These are phyloP conservation scores for Echium plantagineum DNA, from an alignment of 257 asterid genomes.

Conservation along the genomic window DNA sequence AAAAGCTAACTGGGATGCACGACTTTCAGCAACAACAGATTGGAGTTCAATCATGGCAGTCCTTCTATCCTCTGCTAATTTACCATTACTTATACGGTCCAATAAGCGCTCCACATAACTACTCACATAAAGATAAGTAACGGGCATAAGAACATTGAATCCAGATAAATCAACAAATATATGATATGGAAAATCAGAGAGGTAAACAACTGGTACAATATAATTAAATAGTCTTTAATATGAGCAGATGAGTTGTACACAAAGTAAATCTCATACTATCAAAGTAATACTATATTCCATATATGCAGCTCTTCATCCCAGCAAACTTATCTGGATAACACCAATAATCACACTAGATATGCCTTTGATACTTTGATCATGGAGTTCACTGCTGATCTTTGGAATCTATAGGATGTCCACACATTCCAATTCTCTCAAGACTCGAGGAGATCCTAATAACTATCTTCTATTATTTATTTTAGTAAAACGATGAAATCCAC, in stretches of 20 bases:
- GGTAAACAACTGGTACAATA: not conserved
- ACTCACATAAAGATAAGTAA: conserved; percentile 13
- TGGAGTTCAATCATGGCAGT: conserved; percentile 80
- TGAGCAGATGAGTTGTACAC: not conserved
- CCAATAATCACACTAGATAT: no score
- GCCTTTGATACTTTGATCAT: no score
- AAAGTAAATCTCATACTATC: no score
- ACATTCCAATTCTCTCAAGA: no score
- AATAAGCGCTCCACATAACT: conserved; percentile 93
- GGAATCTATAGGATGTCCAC: no score
- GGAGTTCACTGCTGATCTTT: no score
- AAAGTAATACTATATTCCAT: no score
- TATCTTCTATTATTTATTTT: no score
- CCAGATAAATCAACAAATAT: not conserved
- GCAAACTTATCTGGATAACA: no score
- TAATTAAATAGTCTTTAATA: not conserved
- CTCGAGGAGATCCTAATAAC: no score
- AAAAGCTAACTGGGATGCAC: conserved; percentile 78
- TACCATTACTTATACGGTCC: conserved; percentile 89
- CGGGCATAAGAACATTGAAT: not conserved
- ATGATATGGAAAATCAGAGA: not conserved
- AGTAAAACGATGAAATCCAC: no score
- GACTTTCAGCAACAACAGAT: conserved; percentile 78
- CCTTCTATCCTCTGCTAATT: conserved; percentile 85
- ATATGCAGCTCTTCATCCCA: no score